Conservation (phyloP, 441 rosid genomes). For the Euphorbia schlechtendalii region DNA sequence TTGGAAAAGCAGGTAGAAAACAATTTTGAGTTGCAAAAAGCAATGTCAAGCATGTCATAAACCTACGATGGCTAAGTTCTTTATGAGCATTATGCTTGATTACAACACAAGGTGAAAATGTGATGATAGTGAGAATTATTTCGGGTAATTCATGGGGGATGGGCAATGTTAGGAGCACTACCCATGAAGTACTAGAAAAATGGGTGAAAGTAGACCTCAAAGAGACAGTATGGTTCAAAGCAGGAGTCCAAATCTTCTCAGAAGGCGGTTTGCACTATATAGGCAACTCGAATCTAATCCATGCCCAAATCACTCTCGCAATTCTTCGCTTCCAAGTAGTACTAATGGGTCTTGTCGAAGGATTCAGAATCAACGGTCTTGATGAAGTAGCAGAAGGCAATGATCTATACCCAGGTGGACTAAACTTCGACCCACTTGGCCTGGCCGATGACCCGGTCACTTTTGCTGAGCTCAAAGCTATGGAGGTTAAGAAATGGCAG, state of each 20-base stretch:
- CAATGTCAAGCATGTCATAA: too few species aligned
- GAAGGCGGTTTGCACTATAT: slow-evolving; percentile 95
- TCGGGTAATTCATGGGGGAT: slow-evolving; percentile 85
- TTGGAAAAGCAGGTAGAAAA: too few species aligned
- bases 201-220: slow-evolving; percentile 84
- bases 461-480: slow-evolving; percentile 91
- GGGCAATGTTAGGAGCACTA: slow-evolving; percentile 97
- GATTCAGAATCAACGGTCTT: slow-evolving; percentile 86
- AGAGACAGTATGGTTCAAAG: slow-evolving; percentile 95
- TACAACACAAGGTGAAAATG: too few species aligned
- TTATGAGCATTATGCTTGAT: too few species aligned
- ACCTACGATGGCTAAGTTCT: too few species aligned
- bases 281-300: slow-evolving; percentile 92
- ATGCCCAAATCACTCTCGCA: slow-evolving; percentile 92
- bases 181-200: slow-evolving; percentile 83
- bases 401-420: slow-evolving; percentile 89
- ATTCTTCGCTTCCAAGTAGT: slow-evolving; percentile 78
- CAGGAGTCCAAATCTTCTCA: slow-evolving; percentile 92
- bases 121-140: too few species aligned
- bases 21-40: too few species aligned
- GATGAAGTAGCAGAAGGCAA: slow-evolving; percentile 91
- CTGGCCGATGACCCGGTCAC: slow-evolving; percentile 77
- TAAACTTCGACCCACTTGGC: slow-evolving; percentile 83
- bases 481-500: slow-evolving; percentile 90
- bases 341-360: slow-evolving; percentile 88